Base-by-base conservation (phyloP, 2,329 filamentous ascomycete genomes). In the Samsoniella hepiali region DNA sequence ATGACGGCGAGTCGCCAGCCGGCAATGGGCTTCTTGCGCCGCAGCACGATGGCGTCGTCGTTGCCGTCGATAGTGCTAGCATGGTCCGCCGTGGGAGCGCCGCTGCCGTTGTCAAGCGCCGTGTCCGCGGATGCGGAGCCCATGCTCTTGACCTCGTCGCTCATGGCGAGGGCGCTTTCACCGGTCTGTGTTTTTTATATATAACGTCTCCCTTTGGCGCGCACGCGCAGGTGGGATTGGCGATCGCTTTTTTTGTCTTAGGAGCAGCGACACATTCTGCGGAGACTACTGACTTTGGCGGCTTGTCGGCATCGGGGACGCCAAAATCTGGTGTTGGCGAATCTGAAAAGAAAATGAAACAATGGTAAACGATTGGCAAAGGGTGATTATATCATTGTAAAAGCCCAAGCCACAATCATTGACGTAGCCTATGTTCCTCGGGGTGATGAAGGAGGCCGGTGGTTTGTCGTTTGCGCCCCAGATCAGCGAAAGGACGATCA, bases 11-110 rank as follows among this genome's bases (percentile, higher is more conserved):
- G 62, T 5, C 65, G 56, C 65, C 64, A 65, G n/a, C 53, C 65
- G 44, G 65, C 64, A 61, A 67, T 67, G 58, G 65, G 65, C 54
- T 67, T 59, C 38, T 65, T 67, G 36, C 65, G 57, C 32, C 64
- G 65, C 53, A 67, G 31, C 9, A 67, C 64, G 34, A 58, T 63
- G 55, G 29, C 60, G 34, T 34, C 49, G 53, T 7, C 32, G 27
- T 40, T 17, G 17, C 31, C 40, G 38, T 8, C n/a, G 42, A n/a
- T n/a, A 42, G 29, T 42, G 57, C 55, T 57, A 29, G 27, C 40
- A 45, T 57, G 22, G 38, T 57, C 42, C 10, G 40, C 8, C 54
- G 27, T 56, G 22, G 36, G 8, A 36, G 27, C 54, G 34, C 17
- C 40, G 15, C 47, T 34, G 27, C 7, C 27, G n/a, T 47, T 11